These are phyloP conservation scores for Suillus paluster DNA, from an alignment of 768 basidiomycete genomes.

Conservation along the genomic window DNA sequence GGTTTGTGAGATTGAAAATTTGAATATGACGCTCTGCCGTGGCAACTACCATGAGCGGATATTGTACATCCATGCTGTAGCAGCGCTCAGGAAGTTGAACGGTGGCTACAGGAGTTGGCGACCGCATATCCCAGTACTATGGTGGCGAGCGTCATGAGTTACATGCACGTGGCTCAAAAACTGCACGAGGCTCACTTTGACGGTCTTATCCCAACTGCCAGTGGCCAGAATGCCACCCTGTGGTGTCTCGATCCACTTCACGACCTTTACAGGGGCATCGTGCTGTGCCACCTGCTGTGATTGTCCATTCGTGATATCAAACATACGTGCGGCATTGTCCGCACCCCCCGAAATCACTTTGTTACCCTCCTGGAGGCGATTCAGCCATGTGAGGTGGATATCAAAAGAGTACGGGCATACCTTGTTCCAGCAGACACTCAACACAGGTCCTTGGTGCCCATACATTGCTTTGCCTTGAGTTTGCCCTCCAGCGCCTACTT, in stretches of 20 bases:
- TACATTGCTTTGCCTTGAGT: slow-evolving; percentile 92
- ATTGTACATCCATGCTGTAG: slow-evolving; percentile 83
- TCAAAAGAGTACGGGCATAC: slow-evolving; percentile 45
- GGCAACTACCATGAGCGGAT: slow-evolving; percentile 87
- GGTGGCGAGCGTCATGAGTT: neutral
- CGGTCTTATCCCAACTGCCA: slow-evolving; percentile 97
- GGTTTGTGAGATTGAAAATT: slow-evolving; percentile 86
- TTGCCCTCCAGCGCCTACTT: slow-evolving; percentile 79
- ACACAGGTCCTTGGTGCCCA: slow-evolving; percentile 85
- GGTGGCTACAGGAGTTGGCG: slow-evolving; percentile 73
- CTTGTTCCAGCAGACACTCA: slow-evolving; percentile 91
- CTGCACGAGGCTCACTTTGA: slow-evolving; percentile 63
- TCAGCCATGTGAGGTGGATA: neutral
- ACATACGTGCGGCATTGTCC: slow-evolving; percentile 95
- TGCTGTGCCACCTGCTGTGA: slow-evolving; percentile 86
- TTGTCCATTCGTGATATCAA: slow-evolving; percentile 85
- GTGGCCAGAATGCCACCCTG: slow-evolving; percentile 82
- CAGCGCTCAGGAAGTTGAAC: slow-evolving; percentile 89
- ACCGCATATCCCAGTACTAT: slow-evolving; percentile 95
- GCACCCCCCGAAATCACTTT: slow-evolving; percentile 92
- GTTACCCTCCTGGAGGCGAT: slow-evolving; percentile 70
- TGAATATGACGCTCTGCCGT: slow-evolving; percentile 93
- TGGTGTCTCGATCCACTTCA: slow-evolving; percentile 80
- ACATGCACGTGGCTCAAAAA: slow-evolving; percentile 1
- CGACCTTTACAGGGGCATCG: slow-evolving; percentile 84